Evolutionary conservation across 768 basidiomycete genomes (phyloP), one percentile per base, ranked within the genome.

Genomic region (Pisolithus sp.): DNA sequence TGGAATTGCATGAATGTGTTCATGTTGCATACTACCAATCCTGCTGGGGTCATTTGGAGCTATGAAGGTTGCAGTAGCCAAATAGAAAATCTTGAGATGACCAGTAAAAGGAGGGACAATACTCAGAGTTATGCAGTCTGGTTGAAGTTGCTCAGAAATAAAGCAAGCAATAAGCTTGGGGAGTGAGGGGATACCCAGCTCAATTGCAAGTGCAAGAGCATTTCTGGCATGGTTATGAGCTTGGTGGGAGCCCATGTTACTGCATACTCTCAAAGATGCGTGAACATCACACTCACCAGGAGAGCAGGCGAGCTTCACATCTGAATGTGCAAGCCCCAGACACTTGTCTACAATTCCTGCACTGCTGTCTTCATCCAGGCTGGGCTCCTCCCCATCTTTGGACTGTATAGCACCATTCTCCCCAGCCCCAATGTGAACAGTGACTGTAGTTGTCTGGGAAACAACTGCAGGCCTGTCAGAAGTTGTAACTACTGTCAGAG

Each of bases 1-100:
- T 10, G 55, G 58, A 8, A 55, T 65, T 1, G 67, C 53, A 1
- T 63, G 53, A 30, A 74, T 72, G 6, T 54, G 53, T 49, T 72
- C 67, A 20, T 53, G 54, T 17, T 51, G 42, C 67, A 68, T 61
- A 5, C 70, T 62, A 3, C 46, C 40, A 5, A 48, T 36, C 30
- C 52, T 36, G 51, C 52, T 38, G 20, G 41, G 26, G 31, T 45
- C 39, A 50, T 52, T 26, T n/a, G 40, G 40, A n/a, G 40, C n/a
- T 7, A 41, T 10, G 10, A 41, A 41, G 5, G n/a, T 41, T 21
- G 18, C 40, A 41, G 18, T 41, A 10, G 40, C 40, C 7, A 18
- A 41, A 18, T 41, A 18, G n/a, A 18, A 41, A 41, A 41, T 21
- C 21, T 18, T n/a, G 15, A 41, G 5, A 9, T 21, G n/a, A 21